Evolutionary conservation across 345 rosid genomes (phyloP), one percentile per base, ranked within the genome.

Genomic region (Zanthoxylum bungeanum): DNA sequence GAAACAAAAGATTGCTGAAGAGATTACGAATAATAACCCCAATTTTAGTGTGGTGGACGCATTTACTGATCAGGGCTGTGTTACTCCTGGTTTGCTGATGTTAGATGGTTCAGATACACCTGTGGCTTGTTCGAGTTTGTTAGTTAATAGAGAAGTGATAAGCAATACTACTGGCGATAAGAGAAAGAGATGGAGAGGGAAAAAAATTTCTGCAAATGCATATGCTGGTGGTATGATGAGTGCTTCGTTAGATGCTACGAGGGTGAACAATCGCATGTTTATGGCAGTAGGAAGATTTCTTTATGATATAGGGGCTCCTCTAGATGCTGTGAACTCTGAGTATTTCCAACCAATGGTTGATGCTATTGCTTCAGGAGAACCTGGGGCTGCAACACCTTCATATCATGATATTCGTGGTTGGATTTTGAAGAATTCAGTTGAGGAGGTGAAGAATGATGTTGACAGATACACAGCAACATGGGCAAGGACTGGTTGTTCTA

Each of bases 401-500:
- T 66, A 78, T 73, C 85, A 91, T 67, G 91, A 89, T 70, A 84
- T 95, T 56, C 83, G 84, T 44, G 89, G 97, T 55, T 87, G 86
- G 87, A 78, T 95, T 66, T 66, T 92, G 87, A 89, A 84, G 79
- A 86, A 77, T 55, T 84, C 85, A 9, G 91, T 91, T 9, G 91
- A 91, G 63, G 98, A 92, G 77, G 82, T 80, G 73, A 92, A 73
- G 77, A 86, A 78, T 28, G 92, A 87, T 30, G 74, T 81, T 30
- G 80, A 83, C 30, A 86, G 74, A 63, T 44, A 59, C 22, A 64
- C 64, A 63, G 61, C 60, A 53, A 72, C 71, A 49, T 92, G 97
- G 98, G 87, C 63, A 67, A 89, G 37, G 76, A 88, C 88, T 16
- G 98, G 97, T 53, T 92, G 93, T 73, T 91, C 98, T 22, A 61